Evolutionary conservation across 2,329 filamentous ascomycete genomes (phyloP), one percentile per base, ranked within the genome.

Genomic region (Curvularia hawaiiensis): DNA sequence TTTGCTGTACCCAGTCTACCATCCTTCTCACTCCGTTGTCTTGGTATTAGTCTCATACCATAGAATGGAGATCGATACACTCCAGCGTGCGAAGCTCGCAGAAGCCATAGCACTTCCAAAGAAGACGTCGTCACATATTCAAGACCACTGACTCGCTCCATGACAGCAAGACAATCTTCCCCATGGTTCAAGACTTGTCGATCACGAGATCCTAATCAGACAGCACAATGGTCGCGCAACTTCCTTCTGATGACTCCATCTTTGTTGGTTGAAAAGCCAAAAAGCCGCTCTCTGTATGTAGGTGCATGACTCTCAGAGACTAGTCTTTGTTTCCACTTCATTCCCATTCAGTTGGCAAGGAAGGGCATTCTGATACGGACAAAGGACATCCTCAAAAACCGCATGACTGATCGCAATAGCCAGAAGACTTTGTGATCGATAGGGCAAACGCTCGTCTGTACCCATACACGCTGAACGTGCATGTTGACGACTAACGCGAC

Each of bases 351-450:
- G 10, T 65, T 73, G 69, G 73, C 75, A 77, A 70, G 52, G 85
- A 85, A 88, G 87, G 89, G 89, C 87, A 78, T 56, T 56, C 31
- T 72, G 82, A 83, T 88, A 84, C 91, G 91, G 85, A 90, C 91
- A 96, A 97, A 97, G 86, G 79, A 93, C 91, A 88, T 96, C 91
- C 84, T 83, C 84, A 96, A 97, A 97, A 96, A 87, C 86, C 91
- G 91, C 86, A 85, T 83, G 77, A 76, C 80, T 74, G 59, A 65
- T 59, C 61, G 64, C 49, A 69, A 67, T 60, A 66, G 61, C 44
- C 22, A 63, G 60, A 60, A 39, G 59, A 52, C 63, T 52, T 54
- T 52, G 67, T 68, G 63, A 59, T 62, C 67, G 64, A 63, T 66
- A 73, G 76, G 62, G 65, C 83, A 83, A 79, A 84, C 83, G 85